phyloP scores from a whole-genome alignment of 331 rosid genomes.

The Malus hybrid region DNA sequence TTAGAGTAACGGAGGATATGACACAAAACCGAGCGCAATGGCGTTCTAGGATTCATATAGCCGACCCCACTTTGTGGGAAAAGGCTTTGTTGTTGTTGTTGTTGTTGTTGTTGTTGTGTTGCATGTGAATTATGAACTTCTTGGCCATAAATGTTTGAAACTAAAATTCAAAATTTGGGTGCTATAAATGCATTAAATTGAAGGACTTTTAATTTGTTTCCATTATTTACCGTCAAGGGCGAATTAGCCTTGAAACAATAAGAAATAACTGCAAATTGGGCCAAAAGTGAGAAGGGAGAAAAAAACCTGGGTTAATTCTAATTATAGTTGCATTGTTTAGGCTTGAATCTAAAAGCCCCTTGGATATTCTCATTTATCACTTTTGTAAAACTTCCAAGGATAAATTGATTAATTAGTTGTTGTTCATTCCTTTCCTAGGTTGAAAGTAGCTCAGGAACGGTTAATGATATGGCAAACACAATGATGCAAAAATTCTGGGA shows the following conservation, averaged over 20 bases:
- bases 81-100: no score
- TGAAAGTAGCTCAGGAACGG: constrained; percentile 78
- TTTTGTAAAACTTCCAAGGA: not conserved
- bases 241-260: not conserved
- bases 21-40: no score
- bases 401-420: not conserved
- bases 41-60: no score
- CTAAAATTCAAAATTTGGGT: not conserved
- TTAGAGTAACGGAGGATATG: no score
- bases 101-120: no score
- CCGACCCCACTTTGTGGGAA: no score
- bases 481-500: constrained; percentile 98
- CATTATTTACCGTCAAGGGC: not conserved
- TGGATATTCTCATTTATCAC: not conserved
- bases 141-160: not conserved
- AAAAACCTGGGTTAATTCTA: not conserved
- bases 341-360: not conserved
- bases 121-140: not conserved
- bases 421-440: constrained; percentile 34
- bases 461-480: constrained; percentile 78
- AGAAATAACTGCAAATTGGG: not conserved
- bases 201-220: not conserved
- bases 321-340: not conserved
- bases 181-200: not conserved
- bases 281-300: not conserved